Conservation (phyloP, 768 basidiomycete genomes). For the Strobilomyces echinocephalus region DNA sequence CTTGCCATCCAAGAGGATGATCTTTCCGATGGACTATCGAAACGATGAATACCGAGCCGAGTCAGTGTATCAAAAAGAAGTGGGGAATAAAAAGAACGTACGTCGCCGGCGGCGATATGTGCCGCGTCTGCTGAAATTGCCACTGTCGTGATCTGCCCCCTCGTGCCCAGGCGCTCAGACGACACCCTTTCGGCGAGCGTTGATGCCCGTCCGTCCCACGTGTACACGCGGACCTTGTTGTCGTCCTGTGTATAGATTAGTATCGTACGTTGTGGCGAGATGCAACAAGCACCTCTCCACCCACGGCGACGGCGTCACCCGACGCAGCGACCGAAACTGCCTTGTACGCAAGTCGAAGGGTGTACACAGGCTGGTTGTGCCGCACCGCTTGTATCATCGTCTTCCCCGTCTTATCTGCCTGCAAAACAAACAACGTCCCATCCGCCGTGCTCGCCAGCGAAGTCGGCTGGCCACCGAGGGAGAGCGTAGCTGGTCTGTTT, state of each 20-base stretch:
- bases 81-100: constrained; percentile 34
- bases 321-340: constrained; percentile 56
- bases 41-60: neutral
- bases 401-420: constrained; percentile 42
- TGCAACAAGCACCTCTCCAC: constrained; percentile 52
- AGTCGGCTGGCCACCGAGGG: constrained; percentile 63
- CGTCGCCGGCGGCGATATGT: constrained; percentile 80
- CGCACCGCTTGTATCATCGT: constrained; percentile 57
- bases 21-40: constrained; percentile 69
- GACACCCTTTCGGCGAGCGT: constrained; percentile 48
- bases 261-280: neutral
- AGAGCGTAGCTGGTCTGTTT: constrained; percentile 46
- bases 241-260: constrained; percentile 42
- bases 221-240: constrained; percentile 66
- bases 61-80: neutral
- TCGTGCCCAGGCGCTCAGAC: constrained; percentile 56
- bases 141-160: constrained; percentile 63
- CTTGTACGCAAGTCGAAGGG: constrained; percentile 46
- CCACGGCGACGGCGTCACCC: constrained; percentile 58
- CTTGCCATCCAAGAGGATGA: constrained; percentile 69
- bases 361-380: constrained; percentile 62
- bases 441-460: constrained; percentile 56
- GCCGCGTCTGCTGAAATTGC: constrained; percentile 77
- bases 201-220: constrained; percentile 59
- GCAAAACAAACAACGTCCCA: constrained; percentile 55